Percentiles rank a stretch among this genome's conserved stretches.
Evolutionary conservation across 352 stramenopile genomes (phyloP).

Genomic region (Blastocystis sp.): DNA sequence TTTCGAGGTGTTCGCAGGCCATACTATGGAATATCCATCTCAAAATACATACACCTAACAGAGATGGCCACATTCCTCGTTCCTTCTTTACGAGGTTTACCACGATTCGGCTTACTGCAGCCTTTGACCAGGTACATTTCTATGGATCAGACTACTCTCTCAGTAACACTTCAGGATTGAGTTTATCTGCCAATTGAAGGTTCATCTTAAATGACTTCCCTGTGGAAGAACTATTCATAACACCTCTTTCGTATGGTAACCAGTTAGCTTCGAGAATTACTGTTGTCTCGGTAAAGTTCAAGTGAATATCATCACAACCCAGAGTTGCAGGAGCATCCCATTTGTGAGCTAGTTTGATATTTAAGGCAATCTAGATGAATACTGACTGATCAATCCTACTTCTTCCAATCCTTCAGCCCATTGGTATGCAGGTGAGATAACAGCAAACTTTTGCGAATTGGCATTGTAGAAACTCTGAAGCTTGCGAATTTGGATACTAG

Average conservation of each 20-base stretch:
- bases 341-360: conserved; percentile 62
- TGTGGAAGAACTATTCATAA: conserved; percentile 29
- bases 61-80: conserved; percentile 23
- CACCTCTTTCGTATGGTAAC: not conserved
- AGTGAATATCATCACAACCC: conserved; percentile 3
- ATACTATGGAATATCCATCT: not conserved
- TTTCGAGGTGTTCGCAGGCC: conserved; percentile 1
- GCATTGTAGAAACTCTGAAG: conserved; percentile 40
- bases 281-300: conserved; percentile 52
- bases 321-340: conserved; percentile 60
- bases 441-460: not conserved
- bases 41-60: not conserved
- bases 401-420: conserved; percentile 48
- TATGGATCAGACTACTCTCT: not conserved
- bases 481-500: conserved; percentile 54
- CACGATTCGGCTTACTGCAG: conserved; percentile 37
- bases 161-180: not conserved
- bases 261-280: conserved; percentile 7
- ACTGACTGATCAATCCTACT: not conserved
- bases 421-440: conserved; percentile 41
- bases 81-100: conserved; percentile 35
- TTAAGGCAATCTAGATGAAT: conserved; percentile 14
- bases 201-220: conserved; percentile 31
- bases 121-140: conserved; percentile 27
- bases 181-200: not conserved